These are phyloP conservation scores for Grosmannia huntii DNA, from an alignment of 2,329 filamentous ascomycete species.

Conservation along the genomic window DNA sequence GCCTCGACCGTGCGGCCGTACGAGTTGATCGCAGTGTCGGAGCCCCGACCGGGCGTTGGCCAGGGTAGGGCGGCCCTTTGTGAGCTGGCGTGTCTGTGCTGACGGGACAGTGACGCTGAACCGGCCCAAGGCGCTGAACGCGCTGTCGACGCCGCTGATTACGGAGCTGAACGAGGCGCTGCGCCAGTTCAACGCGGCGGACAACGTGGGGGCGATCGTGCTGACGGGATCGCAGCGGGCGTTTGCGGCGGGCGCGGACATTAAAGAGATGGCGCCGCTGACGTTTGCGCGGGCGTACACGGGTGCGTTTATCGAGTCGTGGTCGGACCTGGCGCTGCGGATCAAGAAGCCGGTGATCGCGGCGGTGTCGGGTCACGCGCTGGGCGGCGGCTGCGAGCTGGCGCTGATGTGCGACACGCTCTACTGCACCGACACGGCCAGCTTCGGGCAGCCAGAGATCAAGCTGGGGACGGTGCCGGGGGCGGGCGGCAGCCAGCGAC, in stretches of 20 bases:
- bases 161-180: constrained; percentile 76
- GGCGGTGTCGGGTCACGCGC: constrained; percentile 85
- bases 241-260: constrained; percentile 92
- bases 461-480: constrained; percentile 89
- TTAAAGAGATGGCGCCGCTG: constrained; percentile 95
- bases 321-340: constrained; percentile 72
- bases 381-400: constrained; percentile 91
- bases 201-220: constrained; percentile 61
- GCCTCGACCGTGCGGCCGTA: constrained; percentile 39
- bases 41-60: constrained; percentile 78
- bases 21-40: constrained; percentile 71
- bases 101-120: constrained; percentile 64
- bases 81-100: neutral
- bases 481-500: constrained; percentile 77
- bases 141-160: constrained; percentile 83
- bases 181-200: constrained; percentile 53
- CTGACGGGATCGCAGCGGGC: constrained; percentile 82
- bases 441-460: constrained; percentile 95
- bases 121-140: constrained; percentile 91
- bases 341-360: constrained; percentile 92
- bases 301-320: constrained; percentile 85
- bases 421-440: constrained; percentile 75
- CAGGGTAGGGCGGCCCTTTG: constrained; percentile 47
- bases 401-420: constrained; percentile 96
- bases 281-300: constrained; percentile 83